Conservation (phyloP, 352 stramenopile genomes). For the Thraustotheca clavata region DNA sequence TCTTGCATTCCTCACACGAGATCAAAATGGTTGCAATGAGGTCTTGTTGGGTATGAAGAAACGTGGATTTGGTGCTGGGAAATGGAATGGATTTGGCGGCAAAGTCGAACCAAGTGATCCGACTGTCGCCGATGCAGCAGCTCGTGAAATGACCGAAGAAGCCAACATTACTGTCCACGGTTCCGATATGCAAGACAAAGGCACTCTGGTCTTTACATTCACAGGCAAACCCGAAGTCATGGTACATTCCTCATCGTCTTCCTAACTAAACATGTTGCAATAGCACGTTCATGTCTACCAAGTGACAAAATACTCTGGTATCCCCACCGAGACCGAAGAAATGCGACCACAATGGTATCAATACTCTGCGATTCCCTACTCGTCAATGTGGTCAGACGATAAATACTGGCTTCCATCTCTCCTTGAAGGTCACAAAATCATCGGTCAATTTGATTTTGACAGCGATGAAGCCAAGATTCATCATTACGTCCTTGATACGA, state of each 20-base stretch:
- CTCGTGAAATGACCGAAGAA: constrained; percentile 63
- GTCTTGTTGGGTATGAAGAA: constrained; percentile 86
- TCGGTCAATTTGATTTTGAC: constrained; percentile 64
- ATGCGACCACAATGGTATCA: constrained; percentile 83
- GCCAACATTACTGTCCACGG: constrained; percentile 41
- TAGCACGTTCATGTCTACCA: constrained; percentile 82
- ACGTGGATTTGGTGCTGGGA: constrained; percentile 78
- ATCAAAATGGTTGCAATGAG: constrained; percentile 23
- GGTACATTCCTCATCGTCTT: constrained; percentile 24
- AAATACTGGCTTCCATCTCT: constrained; percentile 71
- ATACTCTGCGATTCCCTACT: constrained; percentile 50
- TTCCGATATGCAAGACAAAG: constrained; percentile 25
- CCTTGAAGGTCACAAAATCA: constrained; percentile 50
- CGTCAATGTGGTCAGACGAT: constrained; percentile 85
- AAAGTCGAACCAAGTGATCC: constrained; percentile 77
- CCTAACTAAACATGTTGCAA: constrained; percentile 18
- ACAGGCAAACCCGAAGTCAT: constrained; percentile 43
- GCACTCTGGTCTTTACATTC: constrained; percentile 57
- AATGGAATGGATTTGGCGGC: constrained; percentile 89
- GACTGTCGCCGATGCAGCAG: constrained; percentile 43
- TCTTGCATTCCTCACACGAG: constrained; percentile 23
- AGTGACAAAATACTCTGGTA: constrained; percentile 44
- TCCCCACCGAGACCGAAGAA: constrained; percentile 80
- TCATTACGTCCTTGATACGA: constrained; percentile 26
- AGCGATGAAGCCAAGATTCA: constrained; percentile 62